These are phyloP conservation scores for Entomortierella beljakovae DNA, from an alignment of 192 early-diverging fungal genomes.

Conservation along the genomic window DNA sequence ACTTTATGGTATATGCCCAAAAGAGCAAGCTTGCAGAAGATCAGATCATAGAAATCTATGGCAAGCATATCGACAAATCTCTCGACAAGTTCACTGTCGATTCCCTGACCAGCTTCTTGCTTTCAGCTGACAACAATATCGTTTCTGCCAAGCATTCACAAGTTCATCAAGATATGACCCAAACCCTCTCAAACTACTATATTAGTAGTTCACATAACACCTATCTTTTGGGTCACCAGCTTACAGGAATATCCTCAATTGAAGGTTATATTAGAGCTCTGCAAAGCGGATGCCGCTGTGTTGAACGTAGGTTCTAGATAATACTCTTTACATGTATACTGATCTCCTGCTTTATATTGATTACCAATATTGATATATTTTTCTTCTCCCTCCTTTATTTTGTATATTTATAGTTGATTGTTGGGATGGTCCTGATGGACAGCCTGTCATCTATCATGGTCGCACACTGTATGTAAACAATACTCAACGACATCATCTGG, in stretches of 20 bases:
- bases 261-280: constrained; percentile 91
- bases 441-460: constrained; percentile 88
- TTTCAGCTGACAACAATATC: constrained; percentile 71
- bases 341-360: not conserved
- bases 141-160: constrained; percentile 62
- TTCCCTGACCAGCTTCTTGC: constrained; percentile 72
- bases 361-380: not conserved
- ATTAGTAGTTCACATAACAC: constrained; percentile 94
- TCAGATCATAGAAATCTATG: constrained; percentile 65
- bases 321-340: too few species aligned
- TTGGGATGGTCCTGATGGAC: constrained; percentile 85
- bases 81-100: constrained; percentile 67
- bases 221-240: constrained; percentile 87
- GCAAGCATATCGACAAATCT: constrained; percentile 62
- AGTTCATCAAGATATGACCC: constrained; percentile 74
- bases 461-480: constrained; percentile 71
- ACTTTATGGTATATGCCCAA: constrained; percentile 68
- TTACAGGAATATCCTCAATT: constrained; percentile 80
- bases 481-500: not conserved
- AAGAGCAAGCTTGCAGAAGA: constrained; percentile 61
- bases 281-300: constrained; percentile 87
- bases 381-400: constrained; percentile 15
- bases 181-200: constrained; percentile 82
- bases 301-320: constrained; percentile 73
- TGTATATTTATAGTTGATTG: constrained; percentile 76